Base-by-base conservation (phyloP, 2,329 filamentous ascomycete species). In the Colletotrichum costaricense region DNA sequence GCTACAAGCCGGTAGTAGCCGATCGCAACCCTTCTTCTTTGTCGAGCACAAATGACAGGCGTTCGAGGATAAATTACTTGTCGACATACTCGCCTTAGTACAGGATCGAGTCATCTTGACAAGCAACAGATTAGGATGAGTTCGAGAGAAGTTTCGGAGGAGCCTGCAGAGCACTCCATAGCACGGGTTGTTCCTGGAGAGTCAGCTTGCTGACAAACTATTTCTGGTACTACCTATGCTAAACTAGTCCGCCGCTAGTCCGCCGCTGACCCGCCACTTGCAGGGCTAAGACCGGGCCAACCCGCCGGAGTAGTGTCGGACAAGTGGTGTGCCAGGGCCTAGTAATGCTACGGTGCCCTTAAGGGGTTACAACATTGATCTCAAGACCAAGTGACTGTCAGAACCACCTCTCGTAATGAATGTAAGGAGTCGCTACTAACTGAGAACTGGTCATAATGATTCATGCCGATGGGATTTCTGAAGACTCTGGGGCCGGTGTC, bases 21-120 rank as follows among this genome's bases (percentile, higher is more conserved):
- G n/a, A 54, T 54, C 49, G 49, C 49, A 54, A 24, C 49, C 49
- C 49, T 54, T 54, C 49, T 54, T 54, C n/a, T 54, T 54, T n/a
- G 49, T 24, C 8, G 49, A 54, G 49, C 49, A 54, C 49, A 12
- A 22, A 12, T 22, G 22, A 4, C 49, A 54, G 19, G 49, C 49
- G 22, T 54, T 54, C 8, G 22, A 19, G 19, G 49, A 7, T 2
- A 24, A 24, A 24, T 8, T 24, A 22, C 11, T 12, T 54, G 49
- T 22, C 8, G 49, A 54, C 49, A 54, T 54, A 19, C 38, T 54
- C 6, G 16, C 9, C 1, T 54, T 9, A 3, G 22, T 54, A 54
- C 11, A 9, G 8, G n/a, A 24, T 24, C 7, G n/a, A 54, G 11
- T n/a, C 4, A 54, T 54, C 49, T n/a, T 2, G n/a, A 54, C 8